Conservation (phyloP, 2,329 filamentous ascomycete species). For the Nannizzia gypsea region DNA sequence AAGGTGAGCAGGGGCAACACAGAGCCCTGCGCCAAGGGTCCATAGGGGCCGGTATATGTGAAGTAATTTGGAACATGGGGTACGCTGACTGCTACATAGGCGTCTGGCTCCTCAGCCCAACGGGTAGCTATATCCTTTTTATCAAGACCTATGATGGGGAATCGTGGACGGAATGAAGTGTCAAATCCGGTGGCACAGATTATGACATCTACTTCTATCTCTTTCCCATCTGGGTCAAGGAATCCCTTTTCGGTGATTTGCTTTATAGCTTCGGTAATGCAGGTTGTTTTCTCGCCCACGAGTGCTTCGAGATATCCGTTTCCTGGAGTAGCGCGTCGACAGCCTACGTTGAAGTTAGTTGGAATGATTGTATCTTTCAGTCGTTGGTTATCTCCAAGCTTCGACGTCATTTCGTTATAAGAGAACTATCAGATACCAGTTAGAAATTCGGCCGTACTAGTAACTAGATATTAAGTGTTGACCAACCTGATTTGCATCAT, state of each 20-base stretch:
- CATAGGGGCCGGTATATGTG: conserved; percentile 14
- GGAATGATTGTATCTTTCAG: conserved; percentile 15
- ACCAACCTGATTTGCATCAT: conserved; percentile 12
- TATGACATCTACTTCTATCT: conserved; percentile 50
- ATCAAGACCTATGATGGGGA: conserved; percentile 13
- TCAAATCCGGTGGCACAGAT: conserved; percentile 60
- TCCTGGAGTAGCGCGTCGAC: conserved; percentile 30
- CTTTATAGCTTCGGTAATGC: conserved; percentile 13
- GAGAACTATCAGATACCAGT: conserved; percentile 7
- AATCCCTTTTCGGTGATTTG: conserved; percentile 15
- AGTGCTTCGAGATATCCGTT: conserved; percentile 26
- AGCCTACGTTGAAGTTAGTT: conserved; percentile 24
- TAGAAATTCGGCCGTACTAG: neutral
- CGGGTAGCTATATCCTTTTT: conserved; percentile 8
- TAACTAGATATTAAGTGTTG: neutral
- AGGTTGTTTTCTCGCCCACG: conserved; percentile 17
- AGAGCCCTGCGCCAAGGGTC: conserved; percentile 14
- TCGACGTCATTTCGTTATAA: conserved; percentile 12
- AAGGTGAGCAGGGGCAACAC: conserved; percentile 10
- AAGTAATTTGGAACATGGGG: conserved; percentile 15
- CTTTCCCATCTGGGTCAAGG: conserved; percentile 38
- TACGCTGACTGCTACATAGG: conserved; percentile 12
- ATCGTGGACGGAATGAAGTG: conserved; percentile 28
- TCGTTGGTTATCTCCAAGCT: conserved; percentile 10
- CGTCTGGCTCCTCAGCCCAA: conserved; percentile 11